Evolutionary conservation across 176 grass and related monocot species (phyloP), one percentile per base, ranked within the genome.

Genomic region (Rhynchospora breviuscula): DNA sequence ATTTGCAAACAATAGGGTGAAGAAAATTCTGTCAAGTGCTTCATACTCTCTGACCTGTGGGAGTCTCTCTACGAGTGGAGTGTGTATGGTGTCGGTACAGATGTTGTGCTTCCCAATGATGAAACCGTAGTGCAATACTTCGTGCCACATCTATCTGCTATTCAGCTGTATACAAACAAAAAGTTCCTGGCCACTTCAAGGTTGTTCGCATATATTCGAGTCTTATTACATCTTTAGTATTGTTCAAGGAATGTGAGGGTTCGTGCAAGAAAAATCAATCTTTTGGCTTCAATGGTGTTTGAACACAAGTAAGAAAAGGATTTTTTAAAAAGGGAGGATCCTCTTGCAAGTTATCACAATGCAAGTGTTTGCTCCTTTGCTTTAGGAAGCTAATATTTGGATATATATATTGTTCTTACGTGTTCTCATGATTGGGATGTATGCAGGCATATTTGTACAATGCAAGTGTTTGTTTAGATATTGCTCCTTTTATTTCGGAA

Each of bases 161-260:
- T 98, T 71, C 92, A 98, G 85, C 73, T 98, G 22, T 98, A 98
- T 79, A 92, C 92, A 7, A 91, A 80, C 82, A 89, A 91, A 9
- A 51, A 7, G 83, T 84, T 31, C 47, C 79, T 85, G 8, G 60
- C 84, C 78, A 62, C 89, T 7, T 88, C 87, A 13, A 94, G 95
- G 95, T 98, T 22, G 18, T 49, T 40, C 35, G 35, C 90, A 44
- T 44, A 69, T n/a, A 35, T 66, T 2, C 61, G 26, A 66, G 35
- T 33, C 25, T 35, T 66, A 33, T 66, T 25, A 35, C 10, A 35
- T 33, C 63, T 35, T 15, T 33, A 0, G 29, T 66, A 66, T 33
- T 1, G 40, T 84, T 85, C 81, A 92, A 90, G 93, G 90, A 40
- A 40, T 40, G 35, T 40, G 35, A 40, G 35, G 35, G 4, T 40